phyloP scores from a whole-genome alignment of 805 yeast species.

The Saturnispora silvae region DNA sequence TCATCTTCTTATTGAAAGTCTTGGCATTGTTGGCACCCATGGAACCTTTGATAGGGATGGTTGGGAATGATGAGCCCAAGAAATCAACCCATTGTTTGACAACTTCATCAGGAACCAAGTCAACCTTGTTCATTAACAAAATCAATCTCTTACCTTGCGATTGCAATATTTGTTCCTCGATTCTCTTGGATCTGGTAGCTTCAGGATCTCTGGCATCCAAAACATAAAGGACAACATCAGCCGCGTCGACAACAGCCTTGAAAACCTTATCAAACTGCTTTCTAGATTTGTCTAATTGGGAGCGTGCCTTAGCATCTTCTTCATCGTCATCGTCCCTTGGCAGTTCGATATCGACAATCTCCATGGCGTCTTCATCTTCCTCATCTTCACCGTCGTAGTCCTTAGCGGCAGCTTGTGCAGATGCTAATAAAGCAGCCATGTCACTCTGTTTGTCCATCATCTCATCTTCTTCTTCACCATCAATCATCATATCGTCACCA shows the following conservation, averaged over 20 bases:
- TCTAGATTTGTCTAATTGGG: conserved; percentile 61
- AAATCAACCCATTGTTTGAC: conserved; percentile 76
- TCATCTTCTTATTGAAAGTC: conserved; percentile 63
- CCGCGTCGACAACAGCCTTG: conserved; percentile 82
- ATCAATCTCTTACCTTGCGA: conserved; percentile 76
- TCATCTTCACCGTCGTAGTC: conserved; percentile 52
- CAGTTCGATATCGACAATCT: conserved; percentile 38
- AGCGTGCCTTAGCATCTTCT: conserved; percentile 23
- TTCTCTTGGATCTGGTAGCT: conserved; percentile 81
- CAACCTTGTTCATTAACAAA: conserved; percentile 82
- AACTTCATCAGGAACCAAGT: conserved; percentile 78
- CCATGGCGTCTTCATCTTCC: conserved; percentile 30
- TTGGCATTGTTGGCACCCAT: conserved; percentile 60
- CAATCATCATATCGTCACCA: conserved; percentile 26
- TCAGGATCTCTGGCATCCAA: conserved; percentile 97
- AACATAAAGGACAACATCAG: conserved; percentile 89
- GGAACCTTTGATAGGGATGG: conserved; percentile 79
- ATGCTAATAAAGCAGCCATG: conserved; percentile 75
- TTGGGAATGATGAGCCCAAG: conserved; percentile 77
- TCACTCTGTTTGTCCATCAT: conserved; percentile 32
- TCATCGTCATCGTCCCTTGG: conserved; percentile 28
- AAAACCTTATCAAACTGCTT: conserved; percentile 91
- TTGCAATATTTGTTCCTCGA: conserved; percentile 80
- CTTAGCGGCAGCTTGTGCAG: conserved; percentile 82
- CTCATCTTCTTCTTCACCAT: conserved; percentile 28